Evolutionary conservation across 139 green algal species (phyloP), one percentile per base, ranked within the genome.

Genomic region (Chlorella sp.): DNA sequence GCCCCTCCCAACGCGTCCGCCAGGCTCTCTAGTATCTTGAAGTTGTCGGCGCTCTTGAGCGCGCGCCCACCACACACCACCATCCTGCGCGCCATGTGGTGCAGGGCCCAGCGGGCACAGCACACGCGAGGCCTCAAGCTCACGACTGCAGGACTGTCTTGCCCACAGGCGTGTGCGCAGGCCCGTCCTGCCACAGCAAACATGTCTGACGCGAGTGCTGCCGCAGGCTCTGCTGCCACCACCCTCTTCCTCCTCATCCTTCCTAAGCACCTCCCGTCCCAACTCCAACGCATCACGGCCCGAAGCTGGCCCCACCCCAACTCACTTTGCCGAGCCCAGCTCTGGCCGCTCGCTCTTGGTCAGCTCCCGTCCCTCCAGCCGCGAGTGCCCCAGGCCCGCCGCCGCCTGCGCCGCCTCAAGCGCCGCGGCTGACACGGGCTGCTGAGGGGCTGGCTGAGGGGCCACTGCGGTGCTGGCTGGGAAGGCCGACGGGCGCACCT

Each of bases 41-140:
- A 97, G 77, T 91, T 91, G 2, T 96, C 92, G 0, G 74, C 77
- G 33, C 62, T 89, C 80, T 97, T 96, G 49, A 98, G 83, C n/a
- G 87, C 93, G 0, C 93, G 86, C 2, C 93, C 93, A 30, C 93
- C 91, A 32, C 82, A 85, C 34, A 94, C 81, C 14, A 96, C 86
- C 27, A 91, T 78, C 62, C 74, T 81, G 70, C 36, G 35, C 61
- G 33, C 26, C 31, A 74, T n/a, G n/a, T n/a, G n/a, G n/a, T n/a
- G n/a, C n/a, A n/a, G n/a, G n/a, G n/a, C n/a, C n/a, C n/a, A n/a
- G n/a, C n/a, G n/a, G n/a, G n/a, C n/a, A n/a, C n/a, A n/a, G 50
- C 42, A 73, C 30, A 73, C 3, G 6, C 36, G 36, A 65, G 10
- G 34, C 10, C 32, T 59, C 5, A 31, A 64, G n/a, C n/a, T n/a